Conservation (phyloP, 2,329 filamentous ascomycete species). For the Acrocalymma vagum region DNA sequence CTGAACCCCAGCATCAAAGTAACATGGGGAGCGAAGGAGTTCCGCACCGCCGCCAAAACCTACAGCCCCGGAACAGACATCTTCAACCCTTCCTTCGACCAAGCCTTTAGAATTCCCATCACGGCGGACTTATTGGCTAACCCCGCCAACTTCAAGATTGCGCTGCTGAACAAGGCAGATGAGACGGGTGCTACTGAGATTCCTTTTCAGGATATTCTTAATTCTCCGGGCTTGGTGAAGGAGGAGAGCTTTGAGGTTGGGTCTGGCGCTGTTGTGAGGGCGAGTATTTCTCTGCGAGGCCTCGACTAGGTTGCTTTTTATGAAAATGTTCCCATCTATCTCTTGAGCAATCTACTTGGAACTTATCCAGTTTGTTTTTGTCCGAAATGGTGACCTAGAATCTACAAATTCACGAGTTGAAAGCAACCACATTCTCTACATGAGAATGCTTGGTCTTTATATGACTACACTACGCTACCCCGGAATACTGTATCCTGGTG, state of each 20-base stretch:
- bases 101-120: constrained; percentile 55
- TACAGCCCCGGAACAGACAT: constrained; percentile 58
- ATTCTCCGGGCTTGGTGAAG: constrained; percentile 27
- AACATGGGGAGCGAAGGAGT: constrained; percentile 52
- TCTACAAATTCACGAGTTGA: no score
- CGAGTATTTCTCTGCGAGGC: constrained; percentile 32
- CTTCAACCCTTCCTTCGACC: constrained; percentile 59
- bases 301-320: constrained; percentile 18
- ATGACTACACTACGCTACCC: no score
- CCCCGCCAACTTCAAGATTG: constrained; percentile 30
- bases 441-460: no score
- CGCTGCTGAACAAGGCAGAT: constrained; percentile 35
- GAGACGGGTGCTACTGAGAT: constrained; percentile 37
- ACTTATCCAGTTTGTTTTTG: no score
- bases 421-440: no score
- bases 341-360: no score
- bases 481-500: no score
- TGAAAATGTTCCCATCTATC: no score
- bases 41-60: constrained; percentile 52
- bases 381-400: no score
- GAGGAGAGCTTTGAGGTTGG: constrained; percentile 36
- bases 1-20: constrained; percentile 58
- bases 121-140: constrained; percentile 40
- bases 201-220: constrained; percentile 33
- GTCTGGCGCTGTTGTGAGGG: constrained; percentile 29